These are phyloP conservation scores for Boletus bicolor DNA, from an alignment of 768 basidiomycete genomes.

Conservation along the genomic window DNA sequence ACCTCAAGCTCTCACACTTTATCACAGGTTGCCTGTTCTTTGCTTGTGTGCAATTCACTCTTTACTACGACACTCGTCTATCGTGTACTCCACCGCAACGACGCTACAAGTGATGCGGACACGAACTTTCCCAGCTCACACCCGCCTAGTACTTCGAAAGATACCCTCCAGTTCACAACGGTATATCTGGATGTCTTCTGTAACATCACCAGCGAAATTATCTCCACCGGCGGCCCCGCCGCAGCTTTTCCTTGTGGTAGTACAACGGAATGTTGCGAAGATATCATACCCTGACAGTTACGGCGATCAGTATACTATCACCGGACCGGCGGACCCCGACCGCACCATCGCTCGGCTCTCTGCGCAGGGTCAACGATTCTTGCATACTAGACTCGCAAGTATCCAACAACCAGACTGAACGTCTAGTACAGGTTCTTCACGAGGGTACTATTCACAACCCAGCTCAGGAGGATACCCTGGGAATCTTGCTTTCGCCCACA, in stretches of 20 bases:
- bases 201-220: not conserved
- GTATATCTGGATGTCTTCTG: constrained; percentile 2
- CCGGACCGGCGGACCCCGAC: not conserved
- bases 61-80: constrained; percentile 9
- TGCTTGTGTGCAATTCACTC: constrained; percentile 14
- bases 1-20: not conserved
- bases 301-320: not conserved
- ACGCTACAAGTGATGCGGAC: not conserved
- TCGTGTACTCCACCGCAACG: constrained; percentile 2
- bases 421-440: not conserved
- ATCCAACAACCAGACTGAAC: not conserved
- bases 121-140: not conserved
- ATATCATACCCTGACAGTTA: not conserved
- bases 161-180: constrained; percentile 9
- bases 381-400: not conserved
- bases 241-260: not conserved
- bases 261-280: not conserved
- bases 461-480: not conserved
- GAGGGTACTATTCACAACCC: no score
- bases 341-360: not conserved
- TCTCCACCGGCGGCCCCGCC: not conserved
- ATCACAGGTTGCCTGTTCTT: constrained; percentile 14
- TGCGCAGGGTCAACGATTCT: not conserved
- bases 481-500: not conserved
- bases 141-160: not conserved